Evolutionary conservation across 2,329 filamentous ascomycete genomes (phyloP), one percentile per base, ranked within the genome.

Genomic region (Aspergillus felis): DNA sequence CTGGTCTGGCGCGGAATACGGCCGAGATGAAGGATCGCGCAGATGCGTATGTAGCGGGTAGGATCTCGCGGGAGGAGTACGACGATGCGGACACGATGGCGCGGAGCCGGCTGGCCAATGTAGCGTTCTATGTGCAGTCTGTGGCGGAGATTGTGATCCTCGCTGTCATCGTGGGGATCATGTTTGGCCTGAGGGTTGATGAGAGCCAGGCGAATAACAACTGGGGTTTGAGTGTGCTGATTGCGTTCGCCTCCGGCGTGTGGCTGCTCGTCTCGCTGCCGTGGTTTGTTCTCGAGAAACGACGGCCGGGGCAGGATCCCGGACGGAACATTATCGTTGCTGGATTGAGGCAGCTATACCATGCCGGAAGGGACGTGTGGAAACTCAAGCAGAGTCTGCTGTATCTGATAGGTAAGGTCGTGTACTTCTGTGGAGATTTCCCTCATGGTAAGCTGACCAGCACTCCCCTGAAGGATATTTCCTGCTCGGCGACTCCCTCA

Each of bases 401-500:
- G 20, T 89, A 89, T 68, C 79, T 90, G 0, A 79, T 85, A 46
- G 85, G 83, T 79, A 62, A 61, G 69, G 61, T 14, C 9, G 12
- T 17, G 9, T 12, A 25, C 3, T 41, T 10, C 10, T 14, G 29
- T 8, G 25, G 2, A 12, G 17, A 17, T 9, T 4, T 32, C 10
- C 22, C 22, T 41, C 42, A 8, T 27, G 24, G 14, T 54, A 9
- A 32, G 28, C 12, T 35, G 44, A 29, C 52, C 54, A 28, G 14
- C 5, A 17, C 32, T 4, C 32, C 50, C 20, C 24, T 22, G 57
- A 60, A 71, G 79, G 80, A 3, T 89, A 88, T 66, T 89, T 89
- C 67, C 76, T 89, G 1, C 80, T 89, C 0, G 86, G 85, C n/a
- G 87, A 89, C 70, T 86, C 83, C 1, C 76, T 89, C 38, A 89